phyloP scores from a whole-genome alignment of 257 asterid species.

The Petunia secreta region DNA sequence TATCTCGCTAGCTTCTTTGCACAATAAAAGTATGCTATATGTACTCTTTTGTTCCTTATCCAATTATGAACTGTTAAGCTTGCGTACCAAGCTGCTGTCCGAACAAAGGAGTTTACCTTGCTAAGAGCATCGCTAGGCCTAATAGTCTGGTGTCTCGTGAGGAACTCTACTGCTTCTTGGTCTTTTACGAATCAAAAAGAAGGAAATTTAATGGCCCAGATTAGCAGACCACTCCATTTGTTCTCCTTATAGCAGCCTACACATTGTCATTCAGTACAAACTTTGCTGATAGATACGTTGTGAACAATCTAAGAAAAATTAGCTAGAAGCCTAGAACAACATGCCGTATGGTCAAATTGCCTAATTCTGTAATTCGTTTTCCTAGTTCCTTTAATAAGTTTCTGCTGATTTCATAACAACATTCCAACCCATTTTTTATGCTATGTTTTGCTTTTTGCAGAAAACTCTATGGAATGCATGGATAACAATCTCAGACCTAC shows the following conservation, averaged over 20 bases:
- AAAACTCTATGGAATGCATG: slow-evolving; percentile 90
- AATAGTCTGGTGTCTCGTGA: neutral
- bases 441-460: slow-evolving; percentile 45
- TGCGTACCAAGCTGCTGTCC: neutral
- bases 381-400: slow-evolving; percentile 14
- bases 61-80: neutral
- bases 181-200: neutral
- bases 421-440: neutral
- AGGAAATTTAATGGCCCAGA: too few species aligned
- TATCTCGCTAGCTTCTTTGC: neutral
- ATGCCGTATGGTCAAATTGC: too few species aligned
- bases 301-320: too few species aligned
- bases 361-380: neutral
- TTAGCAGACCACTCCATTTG: too few species aligned
- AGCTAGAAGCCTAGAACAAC: too few species aligned
- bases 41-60: neutral
- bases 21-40: neutral
- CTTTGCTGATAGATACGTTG: too few species aligned
- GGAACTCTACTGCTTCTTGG: neutral
- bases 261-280: too few species aligned
- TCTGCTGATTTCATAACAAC: slow-evolving; percentile 11
- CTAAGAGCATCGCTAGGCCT: neutral
- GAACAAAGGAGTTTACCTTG: neutral
- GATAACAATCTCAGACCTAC: slow-evolving; percentile 89
- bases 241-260: too few species aligned